These are phyloP conservation scores for Scenedesmus sp. DNA, from an alignment of 163 green algal genomes.

Conservation along the genomic window DNA sequence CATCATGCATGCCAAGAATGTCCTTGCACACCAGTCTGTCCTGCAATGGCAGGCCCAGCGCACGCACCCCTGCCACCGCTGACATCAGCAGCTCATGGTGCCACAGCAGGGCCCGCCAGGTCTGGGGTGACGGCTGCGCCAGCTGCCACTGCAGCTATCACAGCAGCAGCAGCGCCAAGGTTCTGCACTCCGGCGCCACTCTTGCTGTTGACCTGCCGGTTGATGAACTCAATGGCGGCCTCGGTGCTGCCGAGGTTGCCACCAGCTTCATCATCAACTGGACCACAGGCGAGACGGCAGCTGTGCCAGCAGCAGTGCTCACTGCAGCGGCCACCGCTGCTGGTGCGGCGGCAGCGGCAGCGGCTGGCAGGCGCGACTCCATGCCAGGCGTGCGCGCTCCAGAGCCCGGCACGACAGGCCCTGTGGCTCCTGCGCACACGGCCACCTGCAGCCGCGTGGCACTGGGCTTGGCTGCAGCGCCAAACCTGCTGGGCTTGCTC, in stretches of 20 bases:
- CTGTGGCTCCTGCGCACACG: not conserved
- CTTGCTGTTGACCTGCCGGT: conserved; percentile 7
- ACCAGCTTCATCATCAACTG: conserved; percentile 6
- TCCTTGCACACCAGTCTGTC: not conserved
- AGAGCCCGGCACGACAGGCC: not conserved
- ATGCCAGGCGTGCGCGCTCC: not conserved
- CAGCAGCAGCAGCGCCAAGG: not conserved
- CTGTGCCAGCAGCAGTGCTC: not conserved
- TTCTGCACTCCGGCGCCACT: not conserved
- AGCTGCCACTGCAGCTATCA: not conserved
- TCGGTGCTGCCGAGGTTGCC: conserved; percentile 1
- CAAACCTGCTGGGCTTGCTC: conserved; percentile 9
- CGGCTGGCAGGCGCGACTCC: not conserved
- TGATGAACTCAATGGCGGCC: conserved; percentile 26
- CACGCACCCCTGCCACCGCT: not conserved
- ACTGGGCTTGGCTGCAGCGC: not conserved
- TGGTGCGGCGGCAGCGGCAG: not conserved
- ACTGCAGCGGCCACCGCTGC: not conserved
- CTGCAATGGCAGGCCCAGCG: not conserved
- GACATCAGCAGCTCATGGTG: not conserved
- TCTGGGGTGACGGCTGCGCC: not conserved
- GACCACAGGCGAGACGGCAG: conserved; percentile 7
- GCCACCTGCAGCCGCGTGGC: not conserved
- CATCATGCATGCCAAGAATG: not conserved
- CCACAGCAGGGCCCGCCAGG: not conserved